Evolutionary conservation across 2,329 filamentous ascomycete genomes (phyloP).

Genomic region (Hypomyces rosellus): DNA sequence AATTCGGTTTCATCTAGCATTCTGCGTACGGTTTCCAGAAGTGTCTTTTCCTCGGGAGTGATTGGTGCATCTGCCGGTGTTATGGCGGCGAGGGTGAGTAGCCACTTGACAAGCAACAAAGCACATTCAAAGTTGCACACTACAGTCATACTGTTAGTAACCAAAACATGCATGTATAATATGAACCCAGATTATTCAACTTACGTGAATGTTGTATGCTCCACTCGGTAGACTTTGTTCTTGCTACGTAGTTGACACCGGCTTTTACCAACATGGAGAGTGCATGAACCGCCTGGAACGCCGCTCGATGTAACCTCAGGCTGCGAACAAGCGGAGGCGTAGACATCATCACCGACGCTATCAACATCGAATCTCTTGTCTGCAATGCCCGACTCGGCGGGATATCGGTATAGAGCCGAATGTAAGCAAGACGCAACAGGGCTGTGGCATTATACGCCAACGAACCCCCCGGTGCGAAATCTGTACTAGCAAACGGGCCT

Average conservation of each 20-base stretch:
- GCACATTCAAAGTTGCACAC: slow-evolving; percentile 59
- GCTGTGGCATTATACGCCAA: slow-evolving; percentile 62
- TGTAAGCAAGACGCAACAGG: slow-evolving; percentile 54
- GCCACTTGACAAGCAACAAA: slow-evolving; percentile 54
- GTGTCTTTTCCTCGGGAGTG: slow-evolving; percentile 45
- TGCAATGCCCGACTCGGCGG: slow-evolving; percentile 57
- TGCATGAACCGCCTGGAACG: slow-evolving; percentile 63
- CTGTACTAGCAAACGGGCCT: slow-evolving; percentile 39
- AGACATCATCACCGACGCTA: slow-evolving; percentile 54
- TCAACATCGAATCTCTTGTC: slow-evolving; percentile 55
- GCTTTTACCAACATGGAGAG: slow-evolving; percentile 60
- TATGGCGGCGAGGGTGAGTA: slow-evolving; percentile 49
- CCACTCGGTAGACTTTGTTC: slow-evolving; percentile 56
- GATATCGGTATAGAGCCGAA: slow-evolving; percentile 60
- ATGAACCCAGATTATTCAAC: slow-evolving; percentile 19
- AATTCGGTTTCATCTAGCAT: slow-evolving; percentile 59
- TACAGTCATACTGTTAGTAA: slow-evolving; percentile 15
- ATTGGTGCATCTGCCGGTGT: slow-evolving; percentile 43
- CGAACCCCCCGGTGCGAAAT: slow-evolving; percentile 50
- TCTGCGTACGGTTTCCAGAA: slow-evolving; percentile 50
- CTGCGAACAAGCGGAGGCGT: slow-evolving; percentile 54
- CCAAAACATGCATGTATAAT: not conserved
- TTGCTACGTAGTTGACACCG: slow-evolving; percentile 56
- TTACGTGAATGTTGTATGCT: slow-evolving; percentile 56
- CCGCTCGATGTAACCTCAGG: slow-evolving; percentile 54